Base-by-base conservation (phyloP, 768 basidiomycete species). In the Boletus eberwhitei region DNA sequence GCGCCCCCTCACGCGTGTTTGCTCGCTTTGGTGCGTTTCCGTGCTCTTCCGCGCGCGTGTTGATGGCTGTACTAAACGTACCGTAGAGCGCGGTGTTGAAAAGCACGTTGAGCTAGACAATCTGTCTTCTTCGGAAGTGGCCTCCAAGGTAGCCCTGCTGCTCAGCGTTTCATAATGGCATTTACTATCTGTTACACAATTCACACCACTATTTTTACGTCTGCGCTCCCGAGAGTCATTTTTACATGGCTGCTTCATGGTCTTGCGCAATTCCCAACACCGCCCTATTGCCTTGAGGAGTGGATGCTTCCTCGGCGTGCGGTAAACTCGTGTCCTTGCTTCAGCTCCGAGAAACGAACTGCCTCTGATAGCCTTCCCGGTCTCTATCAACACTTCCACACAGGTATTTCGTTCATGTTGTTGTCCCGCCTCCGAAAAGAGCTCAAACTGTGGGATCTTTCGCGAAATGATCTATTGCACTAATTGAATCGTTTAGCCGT, bases 1-100 rank as follows among this genome's bases (percentile, higher is more conserved):
- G 85, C 36, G 90, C 88, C 8, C 89, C 88, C 36, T 90, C 90
- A 57, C 79, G 91, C 65, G 82, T 82, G 44, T 93, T 92, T 79
- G 90, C 88, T 50, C 78, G 91, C 64, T 93, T 90, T 67, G 90
- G 91, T 93, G 73, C 70, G 88, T 71, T 43, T 54, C 50, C 44
- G 38, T 60, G 55, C 40, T 56, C 50, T 45, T 56, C 52, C 50
- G 49, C 35, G 52, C 39, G 14, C 32, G 40, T 54, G 44, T 49
- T 35, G 52, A 39, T 60, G 55, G 42, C 62, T 53, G 58, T 60
- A 42, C 58, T 66, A n/a, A 61, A 48, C 24, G 17, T 8, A 34
- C 24, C 69, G 50, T 35, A 93, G 91, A 92, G 71, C 81, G 80
- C 50, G 91, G 91, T 44, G 79, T 86, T 21, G 91, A 93, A 74